Conservation (phyloP, 345 rosid genomes). For the Gossypium turneri region DNA sequence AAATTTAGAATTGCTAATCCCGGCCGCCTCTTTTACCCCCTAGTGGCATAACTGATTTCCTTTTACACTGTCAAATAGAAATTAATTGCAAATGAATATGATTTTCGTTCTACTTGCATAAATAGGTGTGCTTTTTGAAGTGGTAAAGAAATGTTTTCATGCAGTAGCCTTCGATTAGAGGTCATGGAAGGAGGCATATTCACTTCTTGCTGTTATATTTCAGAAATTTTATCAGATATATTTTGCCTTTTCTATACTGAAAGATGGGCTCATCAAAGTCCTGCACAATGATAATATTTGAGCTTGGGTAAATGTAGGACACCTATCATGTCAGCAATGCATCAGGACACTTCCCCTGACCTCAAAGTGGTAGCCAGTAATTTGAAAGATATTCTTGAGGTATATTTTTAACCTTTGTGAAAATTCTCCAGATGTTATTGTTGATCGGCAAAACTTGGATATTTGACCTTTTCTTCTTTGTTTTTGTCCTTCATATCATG, state of each 20-base stretch:
- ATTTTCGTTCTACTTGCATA: too few species aligned
- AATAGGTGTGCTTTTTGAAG: neutral
- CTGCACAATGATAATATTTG: too few species aligned
- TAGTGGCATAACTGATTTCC: too few species aligned
- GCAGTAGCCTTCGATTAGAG: neutral
- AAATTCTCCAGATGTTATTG: neutral
- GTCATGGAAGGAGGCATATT: neutral
- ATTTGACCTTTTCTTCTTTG: neutral
- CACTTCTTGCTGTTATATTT: neutral
- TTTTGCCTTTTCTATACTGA: neutral
- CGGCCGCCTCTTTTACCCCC: too few species aligned
- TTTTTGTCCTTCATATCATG: neutral
- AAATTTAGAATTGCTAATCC: neutral
- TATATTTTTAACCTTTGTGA: slow-evolving; percentile 22
- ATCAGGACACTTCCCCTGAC: slow-evolving; percentile 64
- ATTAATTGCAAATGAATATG: too few species aligned
- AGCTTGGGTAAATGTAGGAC: slow-evolving; percentile 42
- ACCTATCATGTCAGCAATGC: slow-evolving; percentile 75
- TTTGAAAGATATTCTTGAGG: slow-evolving; percentile 62
- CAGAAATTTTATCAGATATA: neutral
- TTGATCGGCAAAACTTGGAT: neutral
- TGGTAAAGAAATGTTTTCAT: neutral
- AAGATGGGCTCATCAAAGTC: neutral
- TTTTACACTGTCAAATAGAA: too few species aligned
- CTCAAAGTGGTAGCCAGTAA: slow-evolving; percentile 60